Base-by-base conservation (phyloP, 768 basidiomycete species). In the Suillus spraguei region DNA sequence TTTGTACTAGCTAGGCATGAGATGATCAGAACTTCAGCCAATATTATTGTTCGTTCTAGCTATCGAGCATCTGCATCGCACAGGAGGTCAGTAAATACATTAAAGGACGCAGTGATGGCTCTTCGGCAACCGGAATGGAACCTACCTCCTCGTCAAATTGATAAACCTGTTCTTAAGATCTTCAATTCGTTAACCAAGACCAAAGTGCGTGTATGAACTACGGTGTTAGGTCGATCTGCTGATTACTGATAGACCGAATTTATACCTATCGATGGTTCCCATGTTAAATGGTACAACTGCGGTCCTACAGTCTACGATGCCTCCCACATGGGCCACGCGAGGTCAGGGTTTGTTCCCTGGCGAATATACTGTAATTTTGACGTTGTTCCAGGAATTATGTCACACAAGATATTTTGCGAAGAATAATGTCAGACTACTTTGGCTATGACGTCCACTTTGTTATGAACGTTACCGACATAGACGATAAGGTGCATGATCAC, bases 391-490 rank as follows among this genome's bases (percentile, higher is more conserved):
- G 97, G 71, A 98, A 97, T 81, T 99, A 99, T 79, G 91, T 98
- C 38, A 94, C 95, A 2, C 94, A 97, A 76, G 96, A 98, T 75
- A 85, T 97, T 66, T 80, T 98, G 42, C 83, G 95, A 58, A 74
- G 97, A 56, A 93, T 99, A 59, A 81, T 99, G 82, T 83, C 89
- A 1, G 95, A 99, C 79, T 99, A 97, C 78, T 99, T 99, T 77
- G 92, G 93, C 32, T 99, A 96, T 71, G 93, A 99, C 72, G 91
- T 99, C 62, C 94, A 98, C 74, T 97, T 99, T 72, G 97, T 99
- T 52, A 97, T 97, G 95, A 99, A 99, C 76, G 87, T 99, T 69
- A 99, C 97, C 5, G 97, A 99, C 76, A 97, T 99, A 65, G 97
- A 99, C 71, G 97, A 99, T 84, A 99, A 99, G 87, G 97, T 92